These are phyloP conservation scores for Populus hybrid DNA, from an alignment of 441 rosid species.

Conservation along the genomic window DNA sequence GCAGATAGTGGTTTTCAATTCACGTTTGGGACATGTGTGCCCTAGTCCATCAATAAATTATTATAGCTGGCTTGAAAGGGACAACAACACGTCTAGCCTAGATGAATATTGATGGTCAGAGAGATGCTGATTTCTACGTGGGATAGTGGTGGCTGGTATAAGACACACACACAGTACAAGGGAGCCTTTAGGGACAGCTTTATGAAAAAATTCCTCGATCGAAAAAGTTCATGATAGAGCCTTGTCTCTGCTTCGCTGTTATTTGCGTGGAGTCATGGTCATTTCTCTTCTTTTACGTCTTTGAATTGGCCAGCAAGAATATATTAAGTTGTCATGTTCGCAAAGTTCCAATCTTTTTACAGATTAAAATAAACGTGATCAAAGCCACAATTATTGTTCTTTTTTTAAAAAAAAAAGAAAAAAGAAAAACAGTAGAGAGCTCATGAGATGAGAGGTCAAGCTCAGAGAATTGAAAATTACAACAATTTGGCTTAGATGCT, in stretches of 20 bases:
- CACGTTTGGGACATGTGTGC: no score
- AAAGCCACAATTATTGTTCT: not conserved
- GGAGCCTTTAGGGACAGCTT: not conserved
- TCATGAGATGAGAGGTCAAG: not conserved
- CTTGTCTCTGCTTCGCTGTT: not conserved
- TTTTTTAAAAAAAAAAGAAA: no score
- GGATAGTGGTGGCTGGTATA: not conserved
- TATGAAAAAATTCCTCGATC: not conserved
- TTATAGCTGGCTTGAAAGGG: no score
- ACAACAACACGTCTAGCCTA: not conserved
- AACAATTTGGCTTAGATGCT: not conserved
- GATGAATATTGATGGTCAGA: not conserved
- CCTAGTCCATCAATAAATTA: no score
- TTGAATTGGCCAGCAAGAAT: not conserved
- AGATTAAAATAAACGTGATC: not conserved
- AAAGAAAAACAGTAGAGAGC: not conserved
- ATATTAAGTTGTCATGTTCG: not conserved
- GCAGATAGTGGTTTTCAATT: no score
- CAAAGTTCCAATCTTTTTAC: not conserved
- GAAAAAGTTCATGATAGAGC: not conserved
- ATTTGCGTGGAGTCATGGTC: not conserved
- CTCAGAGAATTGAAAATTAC: not conserved
- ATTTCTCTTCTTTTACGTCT: not conserved
- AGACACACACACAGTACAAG: not conserved
- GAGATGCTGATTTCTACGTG: not conserved